A percentile compares a stretch with the other conserved stretches of the same genome.
These are phyloP conservation scores for Musa acuminata DNA, from an alignment of 176 grass and related monocot species.

Conservation along the genomic window DNA sequence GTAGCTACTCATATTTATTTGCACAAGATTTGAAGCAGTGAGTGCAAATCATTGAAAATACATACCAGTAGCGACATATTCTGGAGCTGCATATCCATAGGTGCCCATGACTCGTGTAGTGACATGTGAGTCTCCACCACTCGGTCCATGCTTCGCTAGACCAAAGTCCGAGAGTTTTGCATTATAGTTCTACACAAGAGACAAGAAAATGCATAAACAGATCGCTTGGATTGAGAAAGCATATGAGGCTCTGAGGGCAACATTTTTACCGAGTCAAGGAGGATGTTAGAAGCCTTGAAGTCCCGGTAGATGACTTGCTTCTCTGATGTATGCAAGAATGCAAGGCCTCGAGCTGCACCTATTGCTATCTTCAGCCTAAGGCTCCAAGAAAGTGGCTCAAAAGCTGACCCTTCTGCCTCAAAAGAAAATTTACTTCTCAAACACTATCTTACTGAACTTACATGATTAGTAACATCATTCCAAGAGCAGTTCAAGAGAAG, in stretches of 20 bases:
- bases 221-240: not conserved
- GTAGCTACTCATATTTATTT: not conserved
- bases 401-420: conserved; percentile 41
- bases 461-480: not conserved
- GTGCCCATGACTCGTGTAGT: conserved; percentile 89
- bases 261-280: conserved; percentile 59
- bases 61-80: conserved; percentile 82
- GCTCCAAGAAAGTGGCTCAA: conserved; percentile 62
- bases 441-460: conserved; percentile 3
- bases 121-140: conserved; percentile 59
- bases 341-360: conserved; percentile 82
- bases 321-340: conserved; percentile 78
- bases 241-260: not conserved
- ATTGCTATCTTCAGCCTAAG: conserved; percentile 84
- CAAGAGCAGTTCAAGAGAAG: too few species aligned
- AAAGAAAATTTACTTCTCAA: conserved; percentile 1
- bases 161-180: conserved; percentile 82
- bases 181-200: conserved; percentile 45
- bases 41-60: not conserved
- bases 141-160: conserved; percentile 74
- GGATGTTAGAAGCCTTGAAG: conserved; percentile 85
- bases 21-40: not conserved
- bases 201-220: not conserved
- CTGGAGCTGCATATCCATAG: conserved; percentile 81
- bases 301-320: conserved; percentile 82